Evolutionary conservation across 805 yeast species (phyloP).

Genomic region (Candida anglica): DNA sequence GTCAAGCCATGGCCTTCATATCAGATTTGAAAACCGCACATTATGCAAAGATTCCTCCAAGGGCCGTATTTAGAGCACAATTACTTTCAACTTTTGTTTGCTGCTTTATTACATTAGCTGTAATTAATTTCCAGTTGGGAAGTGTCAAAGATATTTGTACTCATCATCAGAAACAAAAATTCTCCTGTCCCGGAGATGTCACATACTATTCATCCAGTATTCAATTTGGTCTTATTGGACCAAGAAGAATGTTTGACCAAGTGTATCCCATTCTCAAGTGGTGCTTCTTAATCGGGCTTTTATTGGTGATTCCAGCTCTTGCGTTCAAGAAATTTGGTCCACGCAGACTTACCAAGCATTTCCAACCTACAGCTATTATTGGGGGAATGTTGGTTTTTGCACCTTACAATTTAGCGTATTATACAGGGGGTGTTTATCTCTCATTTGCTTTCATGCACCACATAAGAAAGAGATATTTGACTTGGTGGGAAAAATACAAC

Average conservation of each 20-base stretch:
- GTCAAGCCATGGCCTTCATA: slow-evolving; percentile 26
- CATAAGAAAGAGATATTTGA: slow-evolving; percentile 38
- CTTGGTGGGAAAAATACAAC: slow-evolving; percentile 68
- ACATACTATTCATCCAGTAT: slow-evolving; percentile 45
- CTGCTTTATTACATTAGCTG: slow-evolving; percentile 18
- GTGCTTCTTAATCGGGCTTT: slow-evolving; percentile 31
- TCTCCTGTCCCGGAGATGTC: slow-evolving; percentile 18
- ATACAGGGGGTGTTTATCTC: slow-evolving; percentile 51
- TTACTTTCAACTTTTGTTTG: slow-evolving; percentile 16
- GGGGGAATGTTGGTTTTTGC: slow-evolving; percentile 41
- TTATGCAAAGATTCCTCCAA: slow-evolving; percentile 38
- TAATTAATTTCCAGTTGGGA: slow-evolving; percentile 15
- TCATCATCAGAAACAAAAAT: slow-evolving; percentile 16
- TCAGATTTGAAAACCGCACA: slow-evolving; percentile 29
- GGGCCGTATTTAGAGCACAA: slow-evolving; percentile 33
- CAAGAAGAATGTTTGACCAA: slow-evolving; percentile 47
- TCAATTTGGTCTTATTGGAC: slow-evolving; percentile 51
- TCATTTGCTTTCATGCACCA: slow-evolving; percentile 51
- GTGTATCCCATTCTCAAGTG: slow-evolving; percentile 28
- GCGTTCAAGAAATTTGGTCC: slow-evolving; percentile 17
- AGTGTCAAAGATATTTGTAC: slow-evolving; percentile 16
- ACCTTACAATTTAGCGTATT: slow-evolving; percentile 42
- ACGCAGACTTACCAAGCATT: slow-evolving; percentile 13
- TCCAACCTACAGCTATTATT: slow-evolving; percentile 50
- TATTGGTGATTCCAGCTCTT: slow-evolving; percentile 18